Percentiles rank a stretch among this genome's conserved stretches.
Conservation (phyloP, 495 filamentous ascomycete species). For the Penicillium macrosclerotiorum region DNA sequence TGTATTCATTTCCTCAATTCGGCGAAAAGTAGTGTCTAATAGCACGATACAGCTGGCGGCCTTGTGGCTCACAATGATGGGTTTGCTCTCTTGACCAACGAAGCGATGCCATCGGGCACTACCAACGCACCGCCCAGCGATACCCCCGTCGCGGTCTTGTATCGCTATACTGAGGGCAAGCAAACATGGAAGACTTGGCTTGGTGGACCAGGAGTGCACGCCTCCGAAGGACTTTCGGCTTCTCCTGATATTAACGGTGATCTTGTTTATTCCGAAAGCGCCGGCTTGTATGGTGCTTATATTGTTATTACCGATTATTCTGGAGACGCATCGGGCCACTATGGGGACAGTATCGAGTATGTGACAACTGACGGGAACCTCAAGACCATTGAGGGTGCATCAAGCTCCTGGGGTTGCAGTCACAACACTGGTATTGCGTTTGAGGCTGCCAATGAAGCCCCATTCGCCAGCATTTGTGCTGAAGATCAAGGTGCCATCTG, state of each 20-base stretch:
- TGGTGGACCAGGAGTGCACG: constrained; percentile 49
- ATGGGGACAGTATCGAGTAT: constrained; percentile 54
- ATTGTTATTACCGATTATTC: constrained; percentile 54
- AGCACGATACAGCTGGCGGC: constrained; percentile 37
- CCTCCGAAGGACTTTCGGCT: constrained; percentile 37
- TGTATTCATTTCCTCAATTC: not conserved
- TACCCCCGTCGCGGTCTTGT: constrained; percentile 47
- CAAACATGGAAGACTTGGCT: constrained; percentile 52
- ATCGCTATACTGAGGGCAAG: constrained; percentile 45
- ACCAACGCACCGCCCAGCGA: constrained; percentile 41
- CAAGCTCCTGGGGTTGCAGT: constrained; percentile 53
- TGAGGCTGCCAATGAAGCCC: constrained; percentile 48
- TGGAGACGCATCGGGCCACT: constrained; percentile 50
- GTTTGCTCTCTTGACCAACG: constrained; percentile 53
- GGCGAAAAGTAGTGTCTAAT: not conserved
- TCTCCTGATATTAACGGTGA: constrained; percentile 55
- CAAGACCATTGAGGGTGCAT: constrained; percentile 40
- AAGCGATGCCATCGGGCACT: constrained; percentile 44
- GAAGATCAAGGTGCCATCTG: constrained; percentile 58
- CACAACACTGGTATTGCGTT: constrained; percentile 60
- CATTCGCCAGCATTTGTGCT: constrained; percentile 52
- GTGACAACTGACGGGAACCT: constrained; percentile 42
- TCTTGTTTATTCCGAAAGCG: constrained; percentile 50
- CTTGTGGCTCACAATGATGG: constrained; percentile 56
- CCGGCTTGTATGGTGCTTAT: constrained; percentile 53